Percentiles rank a stretch among this genome's conserved stretches.
phyloP scores from a whole-genome alignment of 331 rosid species.

The Malus hybrid region DNA sequence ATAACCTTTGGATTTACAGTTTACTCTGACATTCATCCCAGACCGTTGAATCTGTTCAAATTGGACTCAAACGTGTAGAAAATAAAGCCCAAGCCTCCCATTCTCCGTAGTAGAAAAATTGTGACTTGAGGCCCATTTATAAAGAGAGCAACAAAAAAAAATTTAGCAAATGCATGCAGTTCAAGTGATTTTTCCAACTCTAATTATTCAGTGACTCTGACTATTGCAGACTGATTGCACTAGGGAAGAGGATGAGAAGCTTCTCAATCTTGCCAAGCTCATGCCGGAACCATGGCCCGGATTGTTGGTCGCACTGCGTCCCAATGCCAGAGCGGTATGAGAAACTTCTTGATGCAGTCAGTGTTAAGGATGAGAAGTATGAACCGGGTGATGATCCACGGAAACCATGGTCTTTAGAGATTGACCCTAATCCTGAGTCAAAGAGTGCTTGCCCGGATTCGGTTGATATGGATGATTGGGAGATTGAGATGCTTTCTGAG shows the following conservation, averaged over 20 bases:
- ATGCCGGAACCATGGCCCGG: slow-evolving; percentile 95
- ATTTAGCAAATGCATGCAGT: too few species aligned
- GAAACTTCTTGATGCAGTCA: slow-evolving; percentile 90
- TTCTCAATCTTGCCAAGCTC: slow-evolving; percentile 95
- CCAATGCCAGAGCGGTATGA: slow-evolving; percentile 91
- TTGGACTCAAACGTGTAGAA: too few species aligned
- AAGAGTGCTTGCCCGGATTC: slow-evolving; percentile 96
- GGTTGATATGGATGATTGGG: slow-evolving; percentile 76
- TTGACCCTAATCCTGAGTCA: slow-evolving; percentile 91
- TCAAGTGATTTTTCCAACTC: too few species aligned
- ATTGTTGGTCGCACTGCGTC: slow-evolving; percentile 92
- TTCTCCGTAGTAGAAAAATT: too few species aligned
- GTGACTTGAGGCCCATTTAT: too few species aligned
- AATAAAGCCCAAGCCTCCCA: too few species aligned
- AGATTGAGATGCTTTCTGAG: slow-evolving; percentile 70
- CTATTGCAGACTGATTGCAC: slow-evolving; percentile 87
- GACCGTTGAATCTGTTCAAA: too few species aligned
- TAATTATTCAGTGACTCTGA: neutral
- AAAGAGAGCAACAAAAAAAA: too few species aligned
- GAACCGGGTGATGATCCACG: slow-evolving; percentile 93
- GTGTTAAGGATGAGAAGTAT: slow-evolving; percentile 85
- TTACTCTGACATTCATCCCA: too few species aligned
- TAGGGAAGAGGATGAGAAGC: slow-evolving; percentile 89
- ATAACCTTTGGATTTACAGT: too few species aligned
- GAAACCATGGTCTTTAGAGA: slow-evolving; percentile 83